Base-by-base conservation (phyloP, 176 grass and related monocot genomes). In the Avena sativa region DNA sequence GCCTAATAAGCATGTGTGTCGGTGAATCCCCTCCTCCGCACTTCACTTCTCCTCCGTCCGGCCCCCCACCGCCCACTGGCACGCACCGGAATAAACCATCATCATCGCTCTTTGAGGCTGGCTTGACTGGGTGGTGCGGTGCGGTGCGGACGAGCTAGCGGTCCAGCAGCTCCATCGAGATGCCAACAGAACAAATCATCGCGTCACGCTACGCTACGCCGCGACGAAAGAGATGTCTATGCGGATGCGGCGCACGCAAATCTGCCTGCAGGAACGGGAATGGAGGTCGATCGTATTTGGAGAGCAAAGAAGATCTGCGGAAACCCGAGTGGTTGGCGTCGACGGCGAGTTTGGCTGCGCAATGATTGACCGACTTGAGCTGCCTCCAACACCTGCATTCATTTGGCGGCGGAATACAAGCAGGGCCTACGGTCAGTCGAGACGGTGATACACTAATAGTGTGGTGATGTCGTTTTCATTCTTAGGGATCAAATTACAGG, bases 141-240 rank as follows among this genome's bases (percentile, higher is more conserved):
- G 64, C 23, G 28, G 38, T 52, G 64, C 23, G 28, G 61, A 47
- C 23, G 8, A 80, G 32, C 32, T 34, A 34, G 43, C 53, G 81
- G 65, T 44, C 75, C 82, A 74, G 78, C 88, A 11, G 49, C 82
- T 89, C 77, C 83, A 48, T 20, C 53, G n/a, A 80, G 66, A 16
- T 59, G 72, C 48, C 66, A 19, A 80, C 50, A 12, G 25, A 61
- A 52, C 23, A 75, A 49, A 16, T 8, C 58, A 59, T 81, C 68
- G 9, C 71, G 44, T 50, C 5, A 43, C 40, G 40, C 40, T 43
- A 43, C 0, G 38, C 38, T 46, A 74, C n/a, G n/a, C 20, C 23
- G 12, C 71, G 44, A 21, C 2, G 46, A 5, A n/a, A 78, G 36
- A 83, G 8, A 78, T 69, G 62, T 60, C 21, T 46, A 43, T 43